These are phyloP conservation scores for Fusarium metavorans DNA, from an alignment of 2,329 filamentous ascomycete species.

Conservation along the genomic window DNA sequence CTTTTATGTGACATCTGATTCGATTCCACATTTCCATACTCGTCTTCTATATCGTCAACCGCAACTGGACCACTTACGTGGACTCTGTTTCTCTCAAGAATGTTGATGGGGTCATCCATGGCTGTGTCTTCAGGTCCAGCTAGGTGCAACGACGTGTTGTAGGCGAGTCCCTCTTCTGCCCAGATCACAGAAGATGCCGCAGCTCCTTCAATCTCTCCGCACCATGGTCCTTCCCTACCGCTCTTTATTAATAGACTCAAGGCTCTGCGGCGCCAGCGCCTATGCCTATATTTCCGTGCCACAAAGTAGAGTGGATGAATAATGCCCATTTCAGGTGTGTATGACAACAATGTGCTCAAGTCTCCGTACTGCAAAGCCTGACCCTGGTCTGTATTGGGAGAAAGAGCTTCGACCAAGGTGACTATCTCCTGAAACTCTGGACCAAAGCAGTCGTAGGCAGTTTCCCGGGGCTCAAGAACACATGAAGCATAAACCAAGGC, in stretches of 20 bases:
- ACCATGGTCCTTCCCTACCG: conserved; percentile 36
- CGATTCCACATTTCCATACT: not conserved
- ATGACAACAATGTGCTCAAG: not conserved
- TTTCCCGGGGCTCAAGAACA: conserved; percentile 30
- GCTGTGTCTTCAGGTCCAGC: not conserved
- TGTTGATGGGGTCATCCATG: not conserved
- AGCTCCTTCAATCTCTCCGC: conserved; percentile 17
- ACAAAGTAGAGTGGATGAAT: not conserved
- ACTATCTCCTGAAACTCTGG: conserved; percentile 38
- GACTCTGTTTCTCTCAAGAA: conserved; percentile 10
- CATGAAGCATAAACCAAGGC: conserved; percentile 16
- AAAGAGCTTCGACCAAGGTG: not conserved
- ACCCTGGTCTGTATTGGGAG: rapidly evolving
- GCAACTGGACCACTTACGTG: not conserved
- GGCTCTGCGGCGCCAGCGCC: conserved; percentile 27
- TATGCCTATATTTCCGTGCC: conserved; percentile 22
- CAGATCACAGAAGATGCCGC: conserved; percentile 7
- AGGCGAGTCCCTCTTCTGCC: conserved; percentile 10
- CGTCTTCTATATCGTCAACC: not conserved
- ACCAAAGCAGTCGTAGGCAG: conserved; percentile 21
- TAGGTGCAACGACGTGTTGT: not conserved
- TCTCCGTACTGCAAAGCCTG: rapidly evolving
- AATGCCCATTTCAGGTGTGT: conserved; percentile 19
- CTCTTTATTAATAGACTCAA: conserved; percentile 5
- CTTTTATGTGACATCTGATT: not conserved